phyloP scores from a whole-genome alignment of 2,329 filamentous ascomycete genomes.

The Fusarium sp. region DNA sequence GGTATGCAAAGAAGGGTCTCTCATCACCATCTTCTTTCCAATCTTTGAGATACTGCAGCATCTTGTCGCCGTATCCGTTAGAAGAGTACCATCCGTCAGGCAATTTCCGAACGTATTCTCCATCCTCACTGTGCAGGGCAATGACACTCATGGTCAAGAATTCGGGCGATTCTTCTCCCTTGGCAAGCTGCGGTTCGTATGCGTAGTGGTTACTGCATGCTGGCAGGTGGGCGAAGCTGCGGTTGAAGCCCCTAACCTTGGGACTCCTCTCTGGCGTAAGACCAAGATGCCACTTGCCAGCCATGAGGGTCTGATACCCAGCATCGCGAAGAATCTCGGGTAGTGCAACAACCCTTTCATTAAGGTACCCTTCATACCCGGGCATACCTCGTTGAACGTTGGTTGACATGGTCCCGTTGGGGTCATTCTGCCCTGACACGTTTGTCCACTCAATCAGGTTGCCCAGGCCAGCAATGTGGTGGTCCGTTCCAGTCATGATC shows the following conservation, averaged over 20 bases:
- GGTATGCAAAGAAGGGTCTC: conserved; percentile 42
- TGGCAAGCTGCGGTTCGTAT: conserved; percentile 39
- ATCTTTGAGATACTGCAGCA: conserved; percentile 52
- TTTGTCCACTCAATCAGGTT: conserved; percentile 57
- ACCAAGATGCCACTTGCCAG: conserved; percentile 54
- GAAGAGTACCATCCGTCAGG: conserved; percentile 58
- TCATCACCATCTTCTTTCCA: conserved; percentile 41
- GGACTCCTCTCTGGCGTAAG: conserved; percentile 28
- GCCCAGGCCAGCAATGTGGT: conserved; percentile 29
- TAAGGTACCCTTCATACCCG: conserved; percentile 61
- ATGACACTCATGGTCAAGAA: conserved; percentile 32
- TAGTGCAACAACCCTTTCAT: conserved; percentile 60
- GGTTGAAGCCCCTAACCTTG: conserved; percentile 59
- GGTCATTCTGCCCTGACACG: conserved; percentile 19
- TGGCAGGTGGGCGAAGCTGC: conserved; percentile 65
- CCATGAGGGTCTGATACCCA: conserved; percentile 64
- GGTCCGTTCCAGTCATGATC: conserved; percentile 66
- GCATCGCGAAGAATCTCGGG: conserved; percentile 63
- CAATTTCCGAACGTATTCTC: conserved; percentile 25
- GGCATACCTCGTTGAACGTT: conserved; percentile 36
- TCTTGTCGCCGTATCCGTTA: conserved; percentile 54
- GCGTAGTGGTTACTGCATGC: conserved; percentile 63
- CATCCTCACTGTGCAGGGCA: conserved; percentile 31
- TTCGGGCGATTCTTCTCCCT: conserved; percentile 25
- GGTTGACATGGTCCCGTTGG: conserved; percentile 22